phyloP scores from a whole-genome alignment of 192 early-diverging fungal genomes.

The Linderina pennispora region DNA sequence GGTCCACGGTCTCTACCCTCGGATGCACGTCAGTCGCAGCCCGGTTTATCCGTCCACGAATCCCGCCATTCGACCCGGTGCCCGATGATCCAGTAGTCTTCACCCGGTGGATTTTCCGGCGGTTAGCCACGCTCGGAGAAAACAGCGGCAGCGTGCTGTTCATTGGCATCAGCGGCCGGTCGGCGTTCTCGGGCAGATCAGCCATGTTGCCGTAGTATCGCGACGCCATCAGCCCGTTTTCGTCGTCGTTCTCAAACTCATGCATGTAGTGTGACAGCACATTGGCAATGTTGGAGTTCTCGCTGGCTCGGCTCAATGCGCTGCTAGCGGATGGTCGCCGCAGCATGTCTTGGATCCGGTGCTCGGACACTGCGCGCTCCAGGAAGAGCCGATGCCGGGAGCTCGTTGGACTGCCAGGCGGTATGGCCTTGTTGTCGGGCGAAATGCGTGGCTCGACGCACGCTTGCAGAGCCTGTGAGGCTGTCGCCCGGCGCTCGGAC shows the following conservation, averaged over 20 bases:
- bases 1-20: no score
- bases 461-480: no score
- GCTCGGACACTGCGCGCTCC: constrained; percentile 8
- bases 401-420: no score
- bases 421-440: no score
- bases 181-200: constrained; percentile 9
- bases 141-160: constrained; percentile 46
- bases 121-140: constrained; percentile 36
- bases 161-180: constrained; percentile 33
- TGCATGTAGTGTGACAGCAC: constrained; percentile 39
- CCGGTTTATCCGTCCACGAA: no score
- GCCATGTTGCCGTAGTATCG: constrained; percentile 43
- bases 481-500: no score
- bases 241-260: constrained; percentile 20
- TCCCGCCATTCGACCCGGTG: not conserved
- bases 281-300: constrained; percentile 7
- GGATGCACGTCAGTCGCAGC: no score
- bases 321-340: constrained; percentile 4
- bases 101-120: constrained; percentile 4
- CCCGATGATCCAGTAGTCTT: constrained; percentile 2
- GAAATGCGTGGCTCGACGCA: no score
- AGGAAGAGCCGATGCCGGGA: no score
- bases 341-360: not conserved
- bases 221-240: constrained; percentile 21
- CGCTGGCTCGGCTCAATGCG: constrained; percentile 6